These are phyloP conservation scores for Nepenthes mirabilis DNA, from an alignment of 148 eudicot genomes.

Conservation along the genomic window DNA sequence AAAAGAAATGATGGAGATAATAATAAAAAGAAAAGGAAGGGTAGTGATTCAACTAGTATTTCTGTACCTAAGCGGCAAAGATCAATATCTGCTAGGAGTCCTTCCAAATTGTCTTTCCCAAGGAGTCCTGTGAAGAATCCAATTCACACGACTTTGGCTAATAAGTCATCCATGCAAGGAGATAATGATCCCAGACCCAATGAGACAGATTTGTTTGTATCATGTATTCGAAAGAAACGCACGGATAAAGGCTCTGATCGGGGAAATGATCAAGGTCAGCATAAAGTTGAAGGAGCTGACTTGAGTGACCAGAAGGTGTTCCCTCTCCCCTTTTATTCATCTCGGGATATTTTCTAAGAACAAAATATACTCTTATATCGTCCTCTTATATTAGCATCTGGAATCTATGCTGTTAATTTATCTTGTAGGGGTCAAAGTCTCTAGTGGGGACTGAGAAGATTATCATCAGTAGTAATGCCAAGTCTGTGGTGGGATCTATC, in stretches of 20 bases:
- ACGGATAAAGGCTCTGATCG: slow-evolving; percentile 24
- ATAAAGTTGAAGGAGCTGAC: slow-evolving; percentile 9
- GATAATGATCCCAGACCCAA: slow-evolving; percentile 27
- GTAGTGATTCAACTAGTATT: slow-evolving; percentile 25
- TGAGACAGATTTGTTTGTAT: slow-evolving; percentile 30
- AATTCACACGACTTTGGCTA: slow-evolving; percentile 21
- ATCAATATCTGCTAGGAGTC: slow-evolving; percentile 36
- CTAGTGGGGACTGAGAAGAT: background rate
- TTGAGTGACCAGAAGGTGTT: slow-evolving; percentile 30
- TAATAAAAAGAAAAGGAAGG: slow-evolving; percentile 39
- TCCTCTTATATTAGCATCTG: background rate
- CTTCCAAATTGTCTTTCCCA: slow-evolving; percentile 18
- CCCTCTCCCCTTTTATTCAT: background rate
- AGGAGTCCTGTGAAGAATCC: slow-evolving; percentile 17
- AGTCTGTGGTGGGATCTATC: slow-evolving; percentile 24
- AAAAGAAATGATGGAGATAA: slow-evolving; percentile 19
- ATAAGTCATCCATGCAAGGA: slow-evolving; percentile 19
- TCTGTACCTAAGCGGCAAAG: slow-evolving; percentile 71
- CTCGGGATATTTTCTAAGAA: too few relatives aligned
- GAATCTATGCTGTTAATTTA: background rate
- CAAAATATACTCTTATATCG: background rate
- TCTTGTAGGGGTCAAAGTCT: background rate
- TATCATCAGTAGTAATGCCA: slow-evolving; percentile 15
- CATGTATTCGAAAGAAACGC: slow-evolving; percentile 31
- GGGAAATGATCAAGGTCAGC: slow-evolving; percentile 18